Base-by-base conservation (phyloP, 129 eudicot genomes). In the Deinandra increscens region DNA sequence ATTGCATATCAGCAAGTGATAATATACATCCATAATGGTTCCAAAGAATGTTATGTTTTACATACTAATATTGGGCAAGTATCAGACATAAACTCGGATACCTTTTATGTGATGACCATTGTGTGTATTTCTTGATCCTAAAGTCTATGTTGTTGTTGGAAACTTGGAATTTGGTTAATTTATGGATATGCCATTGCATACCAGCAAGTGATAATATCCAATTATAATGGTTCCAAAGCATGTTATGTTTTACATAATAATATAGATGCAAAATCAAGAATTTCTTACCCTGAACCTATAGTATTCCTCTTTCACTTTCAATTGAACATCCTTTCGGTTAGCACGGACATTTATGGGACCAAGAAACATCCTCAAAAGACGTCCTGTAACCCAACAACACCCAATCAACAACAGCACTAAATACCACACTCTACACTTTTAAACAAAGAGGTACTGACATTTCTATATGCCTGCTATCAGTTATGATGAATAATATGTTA, bases 321-420 rank as follows among this genome's bases (percentile, higher is more conserved):
- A 79, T 50, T 88, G 88, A 38, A 91, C 68, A 82, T 91, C 98
- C 73, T 88, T 88, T 64, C 89, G 80, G 69, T 81, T 84, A 10
- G 98, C 98, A 23, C 87, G 81, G n/a, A 91, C 98, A 70, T 91
- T 88, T 45, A 91, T 86, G 29, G 98, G 98, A 51, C 98, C 98
- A 43, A 91, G 75, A 82, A 91, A 88, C 91, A 84, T 88, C 79
- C 94, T 84, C 80, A 91, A 75, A 60, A 91, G 88, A 14, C 83
- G 69, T 50, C 98, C 98, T 91, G 77, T 31, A 73, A 22, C 31
- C 69, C 78, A 48, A 53, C 50, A 70, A 72, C 58, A 18, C 38
- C 17, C 41, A 7, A 37, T 60, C 72, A 78, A 41, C 11, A 43
- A 69, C 65, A 41, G 20, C 51, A 51, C 1, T 10, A 4, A 66